These are phyloP conservation scores for Westerdykella ornata DNA, from an alignment of 2,329 filamentous ascomycete species.

Conservation along the genomic window DNA sequence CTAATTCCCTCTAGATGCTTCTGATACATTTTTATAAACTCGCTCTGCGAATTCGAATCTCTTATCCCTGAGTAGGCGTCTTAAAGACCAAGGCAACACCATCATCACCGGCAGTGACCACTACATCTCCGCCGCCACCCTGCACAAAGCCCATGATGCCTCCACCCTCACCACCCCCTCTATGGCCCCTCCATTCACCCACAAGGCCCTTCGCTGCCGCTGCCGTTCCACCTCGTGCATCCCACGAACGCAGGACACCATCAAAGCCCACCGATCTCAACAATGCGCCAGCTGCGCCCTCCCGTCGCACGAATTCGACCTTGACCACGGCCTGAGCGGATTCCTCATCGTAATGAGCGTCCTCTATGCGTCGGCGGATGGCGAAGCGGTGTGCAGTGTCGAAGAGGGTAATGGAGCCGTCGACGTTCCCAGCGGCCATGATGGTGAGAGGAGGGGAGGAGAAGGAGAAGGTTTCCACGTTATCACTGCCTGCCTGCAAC, in stretches of 20 bases:
- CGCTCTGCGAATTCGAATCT: not conserved
- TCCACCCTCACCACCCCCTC: slow-evolving; percentile 76
- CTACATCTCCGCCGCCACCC: slow-evolving; percentile 61
- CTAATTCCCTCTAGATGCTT: no score
- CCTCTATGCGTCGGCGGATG: slow-evolving; percentile 71
- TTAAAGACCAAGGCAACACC: slow-evolving; percentile 13
- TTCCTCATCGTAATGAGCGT: slow-evolving; percentile 64
- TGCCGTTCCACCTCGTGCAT: slow-evolving; percentile 62
- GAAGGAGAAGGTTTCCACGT: slow-evolving; percentile 71
- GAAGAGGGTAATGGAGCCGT: slow-evolving; percentile 71
- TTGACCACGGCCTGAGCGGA: slow-evolving; percentile 88
- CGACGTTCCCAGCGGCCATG: slow-evolving; percentile 57
- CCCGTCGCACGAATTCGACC: slow-evolving; percentile 69
- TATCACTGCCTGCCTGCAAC: slow-evolving; percentile 69
- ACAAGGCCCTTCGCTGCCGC: slow-evolving; percentile 63
- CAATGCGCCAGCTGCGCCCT: slow-evolving; percentile 51
- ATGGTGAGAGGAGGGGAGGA: slow-evolving; percentile 54
- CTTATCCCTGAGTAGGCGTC: slow-evolving; percentile 2
- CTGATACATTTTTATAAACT: not conserved
- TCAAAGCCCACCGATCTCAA: slow-evolving; percentile 89
- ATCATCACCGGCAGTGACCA: slow-evolving; percentile 85
- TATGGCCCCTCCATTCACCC: slow-evolving; percentile 85
- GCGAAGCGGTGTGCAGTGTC: slow-evolving; percentile 82
- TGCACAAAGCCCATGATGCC: slow-evolving; percentile 90
- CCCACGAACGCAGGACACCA: slow-evolving; percentile 84